Conservation (phyloP, 257 asterid species). For the Solanum lycopersicoides region DNA sequence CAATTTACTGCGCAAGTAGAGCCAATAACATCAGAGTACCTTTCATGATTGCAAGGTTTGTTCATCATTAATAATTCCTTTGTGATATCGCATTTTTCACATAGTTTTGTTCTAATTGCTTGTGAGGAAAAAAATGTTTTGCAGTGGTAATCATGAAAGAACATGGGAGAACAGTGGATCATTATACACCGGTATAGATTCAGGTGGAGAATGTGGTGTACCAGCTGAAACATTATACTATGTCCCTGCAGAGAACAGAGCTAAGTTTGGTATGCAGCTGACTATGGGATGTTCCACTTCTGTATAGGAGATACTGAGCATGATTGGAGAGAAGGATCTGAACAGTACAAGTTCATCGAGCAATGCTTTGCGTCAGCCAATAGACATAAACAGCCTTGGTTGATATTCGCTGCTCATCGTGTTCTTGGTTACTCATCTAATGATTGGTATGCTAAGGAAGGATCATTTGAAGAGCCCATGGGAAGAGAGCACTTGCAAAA, state of each 20-base stretch:
- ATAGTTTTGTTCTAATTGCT: too few relatives aligned
- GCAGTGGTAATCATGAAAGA: slow-evolving; percentile 47
- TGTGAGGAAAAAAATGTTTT: neutral
- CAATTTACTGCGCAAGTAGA: slow-evolving; percentile 85
- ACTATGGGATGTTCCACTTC: slow-evolving; percentile 35
- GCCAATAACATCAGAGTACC: slow-evolving; percentile 72
- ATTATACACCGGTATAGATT: slow-evolving; percentile 20
- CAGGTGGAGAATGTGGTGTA: slow-evolving; percentile 52
- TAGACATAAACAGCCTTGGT: slow-evolving; percentile 31
- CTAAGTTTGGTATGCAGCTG: slow-evolving; percentile 43
- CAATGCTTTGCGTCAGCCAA: slow-evolving; percentile 27
- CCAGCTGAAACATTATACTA: slow-evolving; percentile 37
- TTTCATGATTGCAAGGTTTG: slow-evolving; percentile 80
- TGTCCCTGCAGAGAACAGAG: slow-evolving; percentile 36
- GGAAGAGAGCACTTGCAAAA: neutral
- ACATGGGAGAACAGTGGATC: slow-evolving; percentile 33
- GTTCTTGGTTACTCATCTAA: slow-evolving; percentile 29
- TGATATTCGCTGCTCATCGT: slow-evolving; percentile 9
- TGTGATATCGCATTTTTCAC: neutral
- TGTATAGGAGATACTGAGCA: slow-evolving; percentile 33
- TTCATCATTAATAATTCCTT: neutral
- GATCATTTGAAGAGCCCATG: neutral
- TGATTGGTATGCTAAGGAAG: slow-evolving; percentile 6
- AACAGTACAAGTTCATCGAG: slow-evolving; percentile 26
- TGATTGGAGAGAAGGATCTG: slow-evolving; percentile 38